These are phyloP conservation scores for Umbelopsis sp. DNA, from an alignment of 192 early-diverging fungal species.

Conservation along the genomic window DNA sequence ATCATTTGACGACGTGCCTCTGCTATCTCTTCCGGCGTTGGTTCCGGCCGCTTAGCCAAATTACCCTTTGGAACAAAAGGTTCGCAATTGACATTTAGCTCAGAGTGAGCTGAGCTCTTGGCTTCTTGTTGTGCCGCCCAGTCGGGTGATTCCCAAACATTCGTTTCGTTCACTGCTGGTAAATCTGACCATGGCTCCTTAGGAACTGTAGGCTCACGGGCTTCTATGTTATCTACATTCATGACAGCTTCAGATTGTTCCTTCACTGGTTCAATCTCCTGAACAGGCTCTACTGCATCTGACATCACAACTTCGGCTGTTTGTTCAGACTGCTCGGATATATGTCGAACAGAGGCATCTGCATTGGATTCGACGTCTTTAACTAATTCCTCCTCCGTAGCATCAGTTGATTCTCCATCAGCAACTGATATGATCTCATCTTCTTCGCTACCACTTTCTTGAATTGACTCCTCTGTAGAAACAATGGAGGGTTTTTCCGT, in stretches of 20 bases:
- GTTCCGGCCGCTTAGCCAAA: background rate
- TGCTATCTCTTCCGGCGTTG: conserved; percentile 3
- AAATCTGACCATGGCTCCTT: background rate
- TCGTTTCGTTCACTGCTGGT: conserved; percentile 1
- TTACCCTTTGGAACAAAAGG: conserved; percentile 1
- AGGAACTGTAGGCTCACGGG: background rate
- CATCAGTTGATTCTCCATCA: conserved; percentile 18
- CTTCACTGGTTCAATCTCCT: background rate
- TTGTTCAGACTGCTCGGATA: background rate
- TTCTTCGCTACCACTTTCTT: conserved; percentile 14
- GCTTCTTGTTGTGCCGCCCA: background rate
- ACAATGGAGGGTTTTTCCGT: background rate
- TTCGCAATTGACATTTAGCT: conserved; percentile 5
- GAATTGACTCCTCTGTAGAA: background rate
- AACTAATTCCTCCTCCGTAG: conserved; percentile 8
- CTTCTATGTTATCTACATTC: background rate
- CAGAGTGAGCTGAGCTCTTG: background rate
- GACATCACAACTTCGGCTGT: background rate
- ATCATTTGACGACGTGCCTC: conserved; percentile 27
- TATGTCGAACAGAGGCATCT: background rate
- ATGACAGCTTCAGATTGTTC: background rate
- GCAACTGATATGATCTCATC: conserved; percentile 11
- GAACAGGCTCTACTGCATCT: conserved; percentile 1
- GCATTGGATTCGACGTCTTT: background rate
- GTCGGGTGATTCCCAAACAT: conserved; percentile 12